Percentiles rank a stretch among this genome's conserved stretches.
Evolutionary conservation across 805 yeast species (phyloP).

Genomic region (Candida wancherniae): DNA sequence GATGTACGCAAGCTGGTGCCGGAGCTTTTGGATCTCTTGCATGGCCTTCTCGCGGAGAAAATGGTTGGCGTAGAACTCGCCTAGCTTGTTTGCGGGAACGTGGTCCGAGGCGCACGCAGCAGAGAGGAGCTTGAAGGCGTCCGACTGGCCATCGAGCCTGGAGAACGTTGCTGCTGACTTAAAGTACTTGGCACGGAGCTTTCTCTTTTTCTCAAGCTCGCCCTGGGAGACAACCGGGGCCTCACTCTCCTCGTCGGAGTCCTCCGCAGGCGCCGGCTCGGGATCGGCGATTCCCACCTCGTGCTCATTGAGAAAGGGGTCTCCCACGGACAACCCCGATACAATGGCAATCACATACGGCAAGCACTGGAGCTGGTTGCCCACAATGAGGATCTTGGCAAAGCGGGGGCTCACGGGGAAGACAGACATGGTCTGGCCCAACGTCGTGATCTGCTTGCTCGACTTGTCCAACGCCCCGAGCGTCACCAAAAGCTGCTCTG

Average conservation of each 20-base stretch:
- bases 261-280: constrained; percentile 18
- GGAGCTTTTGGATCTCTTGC: constrained; percentile 78
- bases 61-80: constrained; percentile 49
- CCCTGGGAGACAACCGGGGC: constrained; percentile 30
- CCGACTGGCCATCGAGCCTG: constrained; percentile 68
- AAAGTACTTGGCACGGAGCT: constrained; percentile 47
- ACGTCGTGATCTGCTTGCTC: constrained; percentile 56
- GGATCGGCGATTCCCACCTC: constrained; percentile 56
- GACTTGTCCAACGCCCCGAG: constrained; percentile 70
- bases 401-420: constrained; percentile 94
- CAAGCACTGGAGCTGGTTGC: constrained; percentile 80
- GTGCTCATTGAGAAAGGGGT: constrained; percentile 73
- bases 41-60: constrained; percentile 74
- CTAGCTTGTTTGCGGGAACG: constrained; percentile 46
- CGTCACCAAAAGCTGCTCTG: constrained; percentile 61
- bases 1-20: constrained; percentile 74
- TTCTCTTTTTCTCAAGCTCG: constrained; percentile 36
- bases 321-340: constrained; percentile 89
- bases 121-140: constrained; percentile 67
- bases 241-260: constrained; percentile 35
- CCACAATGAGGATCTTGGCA: constrained; percentile 82
- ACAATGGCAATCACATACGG: constrained; percentile 90
- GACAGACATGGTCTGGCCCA: constrained; percentile 81
- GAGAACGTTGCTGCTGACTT: constrained; percentile 59
- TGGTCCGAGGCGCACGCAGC: constrained; percentile 88